A percentile compares a stretch with the other conserved stretches of the same genome.
Conservation (phyloP, 2,329 filamentous ascomycete genomes). For the Aureobasidium sp. region DNA sequence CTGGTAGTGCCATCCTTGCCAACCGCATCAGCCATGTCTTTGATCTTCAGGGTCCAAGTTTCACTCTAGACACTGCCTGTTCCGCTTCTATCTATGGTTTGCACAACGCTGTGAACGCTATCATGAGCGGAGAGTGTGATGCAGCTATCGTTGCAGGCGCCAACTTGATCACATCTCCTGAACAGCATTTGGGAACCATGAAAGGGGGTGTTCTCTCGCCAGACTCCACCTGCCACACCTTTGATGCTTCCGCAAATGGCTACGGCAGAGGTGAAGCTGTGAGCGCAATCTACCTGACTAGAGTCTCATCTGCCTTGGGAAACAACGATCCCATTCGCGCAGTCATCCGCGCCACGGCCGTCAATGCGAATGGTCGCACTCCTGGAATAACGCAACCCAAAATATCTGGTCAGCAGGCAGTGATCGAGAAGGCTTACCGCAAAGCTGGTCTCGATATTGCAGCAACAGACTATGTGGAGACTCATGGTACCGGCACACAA, state of each 20-base stretch:
- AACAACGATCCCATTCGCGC: conserved; percentile 40
- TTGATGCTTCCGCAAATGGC: conserved; percentile 37
- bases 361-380: conserved; percentile 32
- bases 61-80: conserved; percentile 43
- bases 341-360: conserved; percentile 29
- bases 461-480: conserved; percentile 28
- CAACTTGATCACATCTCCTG: background rate
- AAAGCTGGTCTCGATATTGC: conserved; percentile 28
- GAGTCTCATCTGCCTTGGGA: conserved; percentile 34
- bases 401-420: conserved; percentile 28
- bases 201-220: background rate
- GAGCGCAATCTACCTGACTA: conserved; percentile 45
- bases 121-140: background rate
- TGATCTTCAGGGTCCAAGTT: conserved; percentile 32
- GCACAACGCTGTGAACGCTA: conserved; percentile 1
- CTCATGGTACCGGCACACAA: conserved; percentile 36
- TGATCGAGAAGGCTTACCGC: conserved; percentile 34
- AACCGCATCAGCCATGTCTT: conserved; percentile 34
- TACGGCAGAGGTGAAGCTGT: conserved; percentile 50
- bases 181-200: background rate
- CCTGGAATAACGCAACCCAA: conserved; percentile 28
- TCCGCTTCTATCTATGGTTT: conserved; percentile 37
- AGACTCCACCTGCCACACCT: conserved; percentile 30
- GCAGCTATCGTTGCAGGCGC: background rate
- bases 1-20: conserved; percentile 32